phyloP scores from a whole-genome alignment of 1,139 yeast species.

The Zygosaccharomyces pseudobailii region DNA sequence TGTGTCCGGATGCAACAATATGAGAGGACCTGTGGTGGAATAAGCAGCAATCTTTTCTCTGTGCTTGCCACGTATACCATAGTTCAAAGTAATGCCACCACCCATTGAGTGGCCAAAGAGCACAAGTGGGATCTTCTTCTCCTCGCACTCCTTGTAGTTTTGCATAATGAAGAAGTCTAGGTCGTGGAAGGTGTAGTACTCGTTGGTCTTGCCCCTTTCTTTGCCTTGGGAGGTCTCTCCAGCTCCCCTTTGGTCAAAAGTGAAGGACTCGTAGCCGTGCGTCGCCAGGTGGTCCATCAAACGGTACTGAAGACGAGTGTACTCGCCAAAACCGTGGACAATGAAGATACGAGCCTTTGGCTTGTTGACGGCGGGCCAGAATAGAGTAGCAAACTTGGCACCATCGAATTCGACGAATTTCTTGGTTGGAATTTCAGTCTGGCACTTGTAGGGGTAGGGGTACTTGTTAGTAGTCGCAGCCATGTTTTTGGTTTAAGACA shows the following conservation, averaged over 20 bases:
- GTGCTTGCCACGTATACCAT: constrained; percentile 62
- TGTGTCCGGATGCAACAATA: constrained; percentile 54
- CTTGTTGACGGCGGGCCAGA: constrained; percentile 22
- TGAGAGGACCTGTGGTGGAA: constrained; percentile 63
- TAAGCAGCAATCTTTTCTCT: constrained; percentile 51
- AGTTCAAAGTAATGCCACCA: constrained; percentile 75
- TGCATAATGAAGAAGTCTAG: constrained; percentile 51
- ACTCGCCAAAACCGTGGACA: constrained; percentile 83
- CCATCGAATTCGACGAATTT: constrained; percentile 27
- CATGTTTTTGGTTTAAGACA: background rate
- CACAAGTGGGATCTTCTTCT: constrained; percentile 40
- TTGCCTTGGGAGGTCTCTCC: constrained; percentile 67
- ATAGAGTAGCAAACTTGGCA: constrained; percentile 28
- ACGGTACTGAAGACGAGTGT: constrained; percentile 48
- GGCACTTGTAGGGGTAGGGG: constrained; percentile 23
- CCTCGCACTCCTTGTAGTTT: constrained; percentile 34
- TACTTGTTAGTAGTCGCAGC: background rate
- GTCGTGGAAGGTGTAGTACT: constrained; percentile 58
- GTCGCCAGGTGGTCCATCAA: constrained; percentile 54
- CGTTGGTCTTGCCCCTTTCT: constrained; percentile 62
- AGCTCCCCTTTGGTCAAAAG: constrained; percentile 86
- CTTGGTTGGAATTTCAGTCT: constrained; percentile 23
- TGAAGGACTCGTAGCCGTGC: constrained; percentile 67
- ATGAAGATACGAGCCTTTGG: constrained; percentile 44
- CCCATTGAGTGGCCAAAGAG: constrained; percentile 96